Conservation (phyloP, 106 monocot species). For the Xerophyta viscosa region DNA sequence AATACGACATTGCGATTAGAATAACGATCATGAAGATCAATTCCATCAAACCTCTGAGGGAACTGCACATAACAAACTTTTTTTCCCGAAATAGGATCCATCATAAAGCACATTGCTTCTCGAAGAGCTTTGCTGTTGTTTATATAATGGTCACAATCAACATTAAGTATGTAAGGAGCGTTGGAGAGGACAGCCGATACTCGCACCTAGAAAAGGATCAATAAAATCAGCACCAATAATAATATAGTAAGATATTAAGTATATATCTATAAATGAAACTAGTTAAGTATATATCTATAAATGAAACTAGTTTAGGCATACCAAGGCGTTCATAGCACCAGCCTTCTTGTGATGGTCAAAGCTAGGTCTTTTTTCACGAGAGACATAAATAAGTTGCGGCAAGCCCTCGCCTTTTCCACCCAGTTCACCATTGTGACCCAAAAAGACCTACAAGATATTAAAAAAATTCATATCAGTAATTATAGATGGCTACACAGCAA, state of each 20-base stretch:
- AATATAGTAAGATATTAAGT: too few relatives aligned
- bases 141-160: slow-evolving; percentile 90
- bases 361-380: slow-evolving; percentile 76
- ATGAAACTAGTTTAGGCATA: slow-evolving; percentile 8
- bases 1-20: slow-evolving; percentile 84
- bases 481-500: too few relatives aligned
- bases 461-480: too few relatives aligned
- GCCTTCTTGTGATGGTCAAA: slow-evolving; percentile 89
- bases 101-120: slow-evolving; percentile 91
- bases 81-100: slow-evolving; percentile 62
- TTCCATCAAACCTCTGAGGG: slow-evolving; percentile 86
- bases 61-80: slow-evolving; percentile 76
- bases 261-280: too few relatives aligned
- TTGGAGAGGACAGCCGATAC: slow-evolving; percentile 83
- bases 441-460: slow-evolving; percentile 58
- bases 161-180: slow-evolving; percentile 70
- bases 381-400: slow-evolving; percentile 68
- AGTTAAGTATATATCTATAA: not conserved
- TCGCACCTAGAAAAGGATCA: slow-evolving; percentile 41
- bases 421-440: slow-evolving; percentile 31
- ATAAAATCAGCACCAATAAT: not conserved
- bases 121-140: slow-evolving; percentile 79
- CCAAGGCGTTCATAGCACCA: slow-evolving; percentile 92
- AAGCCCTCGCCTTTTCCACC: slow-evolving; percentile 36
- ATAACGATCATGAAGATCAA: slow-evolving; percentile 75